A percentile compares a stretch with the other conserved stretches of the same genome.
Evolutionary conservation across 768 basidiomycete species (phyloP).

Genomic region (Piloderma croceum): DNA sequence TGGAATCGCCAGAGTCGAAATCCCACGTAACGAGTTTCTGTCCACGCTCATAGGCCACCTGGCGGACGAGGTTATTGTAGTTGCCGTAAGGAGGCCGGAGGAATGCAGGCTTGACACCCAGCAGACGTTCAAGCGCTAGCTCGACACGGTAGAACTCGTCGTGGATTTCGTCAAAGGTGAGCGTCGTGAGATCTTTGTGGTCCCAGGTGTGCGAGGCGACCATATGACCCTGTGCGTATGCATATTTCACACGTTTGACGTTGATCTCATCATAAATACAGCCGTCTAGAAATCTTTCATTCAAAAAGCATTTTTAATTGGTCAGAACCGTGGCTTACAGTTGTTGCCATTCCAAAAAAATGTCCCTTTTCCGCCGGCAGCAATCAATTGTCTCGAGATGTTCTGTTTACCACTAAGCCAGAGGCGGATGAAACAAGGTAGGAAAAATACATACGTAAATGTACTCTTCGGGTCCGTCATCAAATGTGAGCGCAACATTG

Average conservation of each 20-base stretch:
- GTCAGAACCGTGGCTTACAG: no score
- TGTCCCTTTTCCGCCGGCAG: conserved; percentile 34
- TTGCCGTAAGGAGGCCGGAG: conserved; percentile 37
- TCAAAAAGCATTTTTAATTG: no score
- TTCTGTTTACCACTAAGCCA: conserved; percentile 29
- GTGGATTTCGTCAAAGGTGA: no score
- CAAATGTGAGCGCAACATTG: conserved; percentile 38
- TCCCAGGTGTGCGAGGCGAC: no score
- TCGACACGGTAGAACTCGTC: background rate
- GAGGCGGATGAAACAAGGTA: no score
- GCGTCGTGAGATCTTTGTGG: conserved; percentile 29
- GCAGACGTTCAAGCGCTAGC: conserved; percentile 36
- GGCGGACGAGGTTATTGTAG: conserved; percentile 10
- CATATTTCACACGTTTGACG: conserved; percentile 29
- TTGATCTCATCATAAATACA: conserved; percentile 23
- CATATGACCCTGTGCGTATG: conserved; percentile 34
- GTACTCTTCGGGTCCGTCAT: no score
- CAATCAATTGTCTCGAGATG: conserved; percentile 29
- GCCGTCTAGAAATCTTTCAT: conserved; percentile 15
- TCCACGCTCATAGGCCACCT: conserved; percentile 10
- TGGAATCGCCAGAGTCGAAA: no score
- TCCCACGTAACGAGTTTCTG: no score
- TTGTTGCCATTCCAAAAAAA: conserved; percentile 42
- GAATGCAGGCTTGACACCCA: conserved; percentile 40
- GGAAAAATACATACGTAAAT: no score